These are phyloP conservation scores for Gentiana macrophylla DNA, from an alignment of 257 asterid species.

Conservation along the genomic window DNA sequence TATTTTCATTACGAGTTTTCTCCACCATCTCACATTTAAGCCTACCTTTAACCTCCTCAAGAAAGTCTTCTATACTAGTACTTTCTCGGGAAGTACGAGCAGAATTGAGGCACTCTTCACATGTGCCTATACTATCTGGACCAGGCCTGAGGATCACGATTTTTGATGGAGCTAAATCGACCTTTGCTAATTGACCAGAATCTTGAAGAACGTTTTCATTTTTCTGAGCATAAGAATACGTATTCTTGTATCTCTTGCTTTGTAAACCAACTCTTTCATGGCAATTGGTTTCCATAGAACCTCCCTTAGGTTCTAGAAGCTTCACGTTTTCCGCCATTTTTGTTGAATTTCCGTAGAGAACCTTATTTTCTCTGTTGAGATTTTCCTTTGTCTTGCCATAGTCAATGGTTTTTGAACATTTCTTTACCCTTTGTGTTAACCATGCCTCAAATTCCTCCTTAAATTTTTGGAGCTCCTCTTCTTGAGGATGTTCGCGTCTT, in stretches of 20 bases:
- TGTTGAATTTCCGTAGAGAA: conserved; percentile 38
- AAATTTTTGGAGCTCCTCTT: conserved; percentile 85
- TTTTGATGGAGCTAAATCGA: conserved; percentile 41
- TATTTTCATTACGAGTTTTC: conserved; percentile 77
- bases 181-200: conserved; percentile 21
- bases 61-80: conserved; percentile 73
- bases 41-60: conserved; percentile 88
- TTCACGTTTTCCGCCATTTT: conserved; percentile 20
- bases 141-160: conserved; percentile 89
- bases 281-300: conserved; percentile 15
- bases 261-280: conserved; percentile 20
- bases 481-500: conserved; percentile 94
- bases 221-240: conserved; percentile 19
- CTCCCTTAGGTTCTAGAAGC: conserved; percentile 20
- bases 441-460: conserved; percentile 95
- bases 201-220: conserved; percentile 18
- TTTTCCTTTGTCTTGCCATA: conserved; percentile 49
- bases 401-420: conserved; percentile 48
- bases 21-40: conserved; percentile 72
- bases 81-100: conserved; percentile 64
- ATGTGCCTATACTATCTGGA: conserved; percentile 38
- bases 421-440: conserved; percentile 63
- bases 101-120: conserved; percentile 60
- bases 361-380: conserved; percentile 67
- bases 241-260: conserved; percentile 18